Evolutionary conservation across 495 filamentous ascomycete genomes (phyloP), one percentile per base, ranked within the genome.

Genomic region (Neurospora hispaniola): DNA sequence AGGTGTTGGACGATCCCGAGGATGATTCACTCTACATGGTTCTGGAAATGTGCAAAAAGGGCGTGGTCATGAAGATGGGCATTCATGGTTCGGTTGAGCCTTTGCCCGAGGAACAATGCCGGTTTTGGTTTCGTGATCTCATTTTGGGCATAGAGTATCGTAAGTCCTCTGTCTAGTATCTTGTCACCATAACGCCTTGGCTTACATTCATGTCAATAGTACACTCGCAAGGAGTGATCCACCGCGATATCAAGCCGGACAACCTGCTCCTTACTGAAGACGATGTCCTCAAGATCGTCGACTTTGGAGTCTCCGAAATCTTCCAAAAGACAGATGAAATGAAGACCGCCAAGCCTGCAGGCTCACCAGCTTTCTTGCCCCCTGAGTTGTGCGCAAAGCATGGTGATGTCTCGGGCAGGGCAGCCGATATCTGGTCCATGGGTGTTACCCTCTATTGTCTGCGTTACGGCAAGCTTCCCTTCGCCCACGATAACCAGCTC

Each of bases 1-100:
- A 99, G 80, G 96, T 99, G 1, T 82, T 99, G 42, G 96, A 99
- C 79, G 96, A 98, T 76, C 96, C 96, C 3, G 89, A 92, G 42
- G 94, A 98, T 75, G 96, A 99, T 78, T 96, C 94, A 2, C 82
- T 99, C 27, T 99, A 98, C 80, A 98, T 99, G 93, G 96, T 99
- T 5, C 87, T 99, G 79, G 96, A 99, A 80, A 96, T 97, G 93
- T 99, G 96, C 84, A 96, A 97, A 77, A 98, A 98, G 78, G 96
- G 96, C 0, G 95, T 98, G 35, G 87, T 98, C 44, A 98, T 99
- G 96, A 96, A 96, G 73, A 93, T 99, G 68, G 93, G 93, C 6
- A 80, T 98, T n/a, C 90, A 92, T 74, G 91, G 97, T 77, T 82
- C 84, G 71, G 92, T 94, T 31, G 89, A 91, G 70, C 95, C 96